These are phyloP conservation scores for Scedosporium boydii DNA, from an alignment of 2,329 filamentous ascomycete species.

Conservation along the genomic window DNA sequence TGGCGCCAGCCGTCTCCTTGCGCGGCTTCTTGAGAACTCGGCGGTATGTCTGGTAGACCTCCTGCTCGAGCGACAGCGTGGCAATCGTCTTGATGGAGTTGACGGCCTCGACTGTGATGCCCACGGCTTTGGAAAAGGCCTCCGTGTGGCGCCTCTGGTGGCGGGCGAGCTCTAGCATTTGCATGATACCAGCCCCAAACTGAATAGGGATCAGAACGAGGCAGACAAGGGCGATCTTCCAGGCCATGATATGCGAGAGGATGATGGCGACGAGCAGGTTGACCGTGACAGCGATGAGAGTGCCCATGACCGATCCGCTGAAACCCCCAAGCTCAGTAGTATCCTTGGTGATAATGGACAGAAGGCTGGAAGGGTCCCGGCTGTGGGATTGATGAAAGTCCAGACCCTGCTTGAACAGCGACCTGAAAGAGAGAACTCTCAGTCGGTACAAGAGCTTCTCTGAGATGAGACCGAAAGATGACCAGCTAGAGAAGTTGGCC, in stretches of 20 bases:
- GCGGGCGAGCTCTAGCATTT: slow-evolving; percentile 50
- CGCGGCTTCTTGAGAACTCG: slow-evolving; percentile 39
- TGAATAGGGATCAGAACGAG: slow-evolving; percentile 60
- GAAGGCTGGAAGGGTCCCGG: slow-evolving; percentile 49
- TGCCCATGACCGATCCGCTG: slow-evolving; percentile 62
- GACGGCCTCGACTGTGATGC: slow-evolving; percentile 58
- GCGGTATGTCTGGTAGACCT: slow-evolving; percentile 43
- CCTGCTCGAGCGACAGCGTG: slow-evolving; percentile 41
- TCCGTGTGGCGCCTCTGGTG: slow-evolving; percentile 55
- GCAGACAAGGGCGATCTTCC: slow-evolving; percentile 68
- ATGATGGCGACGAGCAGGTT: slow-evolving; percentile 61
- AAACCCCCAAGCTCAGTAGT: slow-evolving; percentile 57
- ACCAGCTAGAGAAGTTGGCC: slow-evolving; percentile 47
- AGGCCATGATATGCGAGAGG: slow-evolving; percentile 60
- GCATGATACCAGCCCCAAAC: slow-evolving; percentile 59
- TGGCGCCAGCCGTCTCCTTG: slow-evolving; percentile 42
- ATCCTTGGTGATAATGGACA: slow-evolving; percentile 62
- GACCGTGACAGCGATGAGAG: slow-evolving; percentile 56
- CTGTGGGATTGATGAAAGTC: slow-evolving; percentile 62
- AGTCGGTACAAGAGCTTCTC: slow-evolving; percentile 57
- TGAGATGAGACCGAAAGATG: slow-evolving; percentile 37
- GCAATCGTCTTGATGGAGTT: slow-evolving; percentile 56
- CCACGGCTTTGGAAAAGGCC: slow-evolving; percentile 54
- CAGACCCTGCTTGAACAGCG: slow-evolving; percentile 55
- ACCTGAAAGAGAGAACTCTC: slow-evolving; percentile 53